phyloP scores from a whole-genome alignment of 2,329 filamentous ascomycete genomes.

The Penicillium sp. region DNA sequence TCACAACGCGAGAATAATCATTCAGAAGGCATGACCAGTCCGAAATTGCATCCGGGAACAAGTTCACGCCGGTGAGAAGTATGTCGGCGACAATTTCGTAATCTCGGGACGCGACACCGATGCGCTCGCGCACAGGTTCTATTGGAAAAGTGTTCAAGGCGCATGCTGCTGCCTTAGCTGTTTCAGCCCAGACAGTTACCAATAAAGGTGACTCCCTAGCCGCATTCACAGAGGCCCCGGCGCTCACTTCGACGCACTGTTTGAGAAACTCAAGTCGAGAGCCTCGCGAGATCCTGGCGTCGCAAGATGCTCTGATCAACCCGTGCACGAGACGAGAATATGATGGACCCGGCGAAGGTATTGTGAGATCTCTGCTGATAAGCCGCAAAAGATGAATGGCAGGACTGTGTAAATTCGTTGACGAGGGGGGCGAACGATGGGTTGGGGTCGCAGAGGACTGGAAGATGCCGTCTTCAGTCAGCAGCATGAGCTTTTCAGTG shows the following conservation, averaged over 20 bases:
- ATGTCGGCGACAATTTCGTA: slow-evolving; percentile 65
- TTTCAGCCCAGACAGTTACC: slow-evolving; percentile 32
- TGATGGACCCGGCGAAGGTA: slow-evolving; percentile 17
- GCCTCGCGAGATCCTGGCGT: slow-evolving; percentile 29
- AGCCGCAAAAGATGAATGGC: slow-evolving; percentile 36
- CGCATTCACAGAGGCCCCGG: slow-evolving; percentile 11
- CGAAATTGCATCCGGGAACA: slow-evolving; percentile 22
- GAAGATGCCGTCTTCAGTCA: slow-evolving; percentile 52
- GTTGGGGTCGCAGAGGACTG: slow-evolving; percentile 39
- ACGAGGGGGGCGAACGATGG: slow-evolving; percentile 23
- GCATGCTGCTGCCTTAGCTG: slow-evolving; percentile 28
- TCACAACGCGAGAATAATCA: slow-evolving; percentile 51
- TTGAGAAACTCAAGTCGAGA: slow-evolving; percentile 35
- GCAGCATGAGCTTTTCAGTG: slow-evolving; percentile 45
- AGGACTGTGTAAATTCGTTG: slow-evolving; percentile 30
- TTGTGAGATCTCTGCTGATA: slow-evolving; percentile 21
- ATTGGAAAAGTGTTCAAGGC: slow-evolving; percentile 38
- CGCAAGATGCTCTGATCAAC: slow-evolving; percentile 31
- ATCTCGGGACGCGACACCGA: slow-evolving; percentile 55
- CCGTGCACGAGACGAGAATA: slow-evolving; percentile 26
- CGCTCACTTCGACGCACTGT: slow-evolving; percentile 31
- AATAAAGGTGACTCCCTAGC: slow-evolving; percentile 9
- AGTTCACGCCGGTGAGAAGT: slow-evolving; percentile 52
- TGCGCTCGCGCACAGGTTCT: slow-evolving; percentile 40
- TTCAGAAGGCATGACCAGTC: slow-evolving; percentile 52